These are phyloP conservation scores for Boechera divaricarpa DNA, from an alignment of 345 rosid species.

Conservation along the genomic window DNA sequence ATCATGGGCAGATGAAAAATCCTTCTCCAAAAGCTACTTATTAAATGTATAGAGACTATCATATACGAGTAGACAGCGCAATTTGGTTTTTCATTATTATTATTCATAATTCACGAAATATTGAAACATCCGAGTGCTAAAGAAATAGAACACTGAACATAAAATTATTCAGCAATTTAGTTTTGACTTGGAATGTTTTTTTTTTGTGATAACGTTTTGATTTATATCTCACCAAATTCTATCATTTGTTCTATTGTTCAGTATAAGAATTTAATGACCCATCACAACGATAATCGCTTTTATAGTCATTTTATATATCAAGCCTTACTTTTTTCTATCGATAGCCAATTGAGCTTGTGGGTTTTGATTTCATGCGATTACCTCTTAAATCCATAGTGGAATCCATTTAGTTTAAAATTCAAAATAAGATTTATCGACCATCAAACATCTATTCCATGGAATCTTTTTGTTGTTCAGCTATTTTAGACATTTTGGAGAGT, in stretches of 20 bases:
- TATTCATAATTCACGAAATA: slow-evolving; percentile 4
- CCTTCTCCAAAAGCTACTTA: background rate
- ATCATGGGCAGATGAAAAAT: slow-evolving; percentile 23
- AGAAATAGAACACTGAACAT: background rate
- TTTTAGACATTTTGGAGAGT: slow-evolving; percentile 6
- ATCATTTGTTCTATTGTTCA: background rate
- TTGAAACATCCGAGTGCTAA: background rate
- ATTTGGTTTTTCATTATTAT: background rate
- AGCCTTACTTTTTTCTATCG: background rate
- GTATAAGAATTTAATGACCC: background rate
- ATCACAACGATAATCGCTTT: background rate
- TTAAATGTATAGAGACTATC: background rate
- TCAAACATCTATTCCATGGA: background rate
- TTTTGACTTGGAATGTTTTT: too few species aligned
- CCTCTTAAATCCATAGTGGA: background rate
- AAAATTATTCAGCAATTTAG: too few species aligned
- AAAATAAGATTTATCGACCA: background rate
- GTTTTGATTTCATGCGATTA: background rate
- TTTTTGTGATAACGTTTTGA: background rate
- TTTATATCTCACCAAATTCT: background rate
- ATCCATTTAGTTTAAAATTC: background rate
- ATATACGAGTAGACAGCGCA: background rate
- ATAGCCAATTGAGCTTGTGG: background rate
- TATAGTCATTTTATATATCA: background rate
- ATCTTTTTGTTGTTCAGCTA: background rate